These are phyloP conservation scores for Linderniella brevidens DNA, from an alignment of 257 asterid species.

Conservation along the genomic window DNA sequence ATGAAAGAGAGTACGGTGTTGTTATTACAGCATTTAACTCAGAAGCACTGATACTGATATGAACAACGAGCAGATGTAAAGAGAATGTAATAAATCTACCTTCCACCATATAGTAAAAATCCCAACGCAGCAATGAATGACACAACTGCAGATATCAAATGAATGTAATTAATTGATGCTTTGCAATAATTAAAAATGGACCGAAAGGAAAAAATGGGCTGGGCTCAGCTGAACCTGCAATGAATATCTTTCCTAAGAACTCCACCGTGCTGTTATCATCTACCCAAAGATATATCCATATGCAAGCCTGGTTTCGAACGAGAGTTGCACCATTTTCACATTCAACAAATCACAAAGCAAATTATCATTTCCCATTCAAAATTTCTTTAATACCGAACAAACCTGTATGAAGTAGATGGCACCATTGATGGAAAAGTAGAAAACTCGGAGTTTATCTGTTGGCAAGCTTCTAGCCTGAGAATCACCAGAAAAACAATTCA, in stretches of 20 bases:
- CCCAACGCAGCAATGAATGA: conserved; percentile 83
- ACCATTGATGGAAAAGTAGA: conserved; percentile 45
- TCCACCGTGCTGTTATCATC: conserved; percentile 50
- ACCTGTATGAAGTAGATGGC: conserved; percentile 80
- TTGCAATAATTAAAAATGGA: conserved; percentile 10
- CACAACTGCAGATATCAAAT: conserved; percentile 52
- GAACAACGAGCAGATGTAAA: too few species aligned
- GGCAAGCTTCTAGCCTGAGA: conserved; percentile 98
- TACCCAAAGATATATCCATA: conserved; percentile 73
- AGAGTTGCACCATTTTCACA: conserved; percentile 3
- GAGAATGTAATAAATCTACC: conserved; percentile 22
- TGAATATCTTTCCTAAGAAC: conserved; percentile 65
- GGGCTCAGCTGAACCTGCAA: conserved; percentile 46
- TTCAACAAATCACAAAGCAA: conserved; percentile 8
- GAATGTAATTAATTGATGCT: conserved; percentile 10
- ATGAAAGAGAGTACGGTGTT: too few species aligned
- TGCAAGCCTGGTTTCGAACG: conserved; percentile 36
- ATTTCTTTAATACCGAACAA: conserved; percentile 4
- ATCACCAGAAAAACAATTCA: too few species aligned
- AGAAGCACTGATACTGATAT: too few species aligned
- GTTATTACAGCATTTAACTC: too few species aligned
- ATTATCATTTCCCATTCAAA: not conserved
- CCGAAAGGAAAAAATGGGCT: conserved; percentile 9
- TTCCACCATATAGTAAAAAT: conserved; percentile 88
- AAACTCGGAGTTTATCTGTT: conserved; percentile 67